Evolutionary conservation across 202 grass and related monocot genomes (phyloP).

Genomic region (Musa balbisiana): DNA sequence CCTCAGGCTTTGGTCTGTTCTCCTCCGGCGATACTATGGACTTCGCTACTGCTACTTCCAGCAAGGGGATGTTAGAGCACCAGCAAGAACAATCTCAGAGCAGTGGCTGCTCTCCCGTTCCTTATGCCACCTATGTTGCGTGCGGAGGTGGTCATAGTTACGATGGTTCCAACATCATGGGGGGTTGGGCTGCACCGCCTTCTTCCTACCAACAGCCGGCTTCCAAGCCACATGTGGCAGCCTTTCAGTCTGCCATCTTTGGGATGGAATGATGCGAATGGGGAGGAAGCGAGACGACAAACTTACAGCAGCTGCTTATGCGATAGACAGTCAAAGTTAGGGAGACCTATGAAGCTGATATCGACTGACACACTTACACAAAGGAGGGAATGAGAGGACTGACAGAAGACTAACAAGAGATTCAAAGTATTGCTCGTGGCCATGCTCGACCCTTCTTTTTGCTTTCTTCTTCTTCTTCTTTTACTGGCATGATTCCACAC

Average conservation of each 20-base stretch:
- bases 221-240: conserved; percentile 72
- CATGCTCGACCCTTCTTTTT: conserved; percentile 48
- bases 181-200: conserved; percentile 15
- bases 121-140: conserved; percentile 37
- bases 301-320: too few species aligned
- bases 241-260: conserved; percentile 76
- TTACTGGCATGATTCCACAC: conserved; percentile 73
- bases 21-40: conserved; percentile 57
- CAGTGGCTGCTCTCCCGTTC: conserved; percentile 20
- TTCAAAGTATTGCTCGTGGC: background rate
- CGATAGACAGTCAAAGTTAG: background rate
- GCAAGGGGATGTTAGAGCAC: conserved; percentile 1
- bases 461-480: conserved; percentile 31
- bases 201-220: conserved; percentile 33
- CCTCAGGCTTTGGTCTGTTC: conserved; percentile 50
- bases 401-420: conserved; percentile 36
- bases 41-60: conserved; percentile 1
- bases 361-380: conserved; percentile 24
- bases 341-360: conserved; percentile 8
- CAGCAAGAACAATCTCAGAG: conserved; percentile 40
- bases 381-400: conserved; percentile 25
- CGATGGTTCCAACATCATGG: conserved; percentile 27
- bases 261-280: conserved; percentile 67
- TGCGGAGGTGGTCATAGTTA: conserved; percentile 22
- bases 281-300: too few species aligned